A percentile compares a stretch with the other conserved stretches of the same genome.
Evolutionary conservation across 352 stramenopile species (phyloP).

Genomic region (Phytophthora fragariae): DNA sequence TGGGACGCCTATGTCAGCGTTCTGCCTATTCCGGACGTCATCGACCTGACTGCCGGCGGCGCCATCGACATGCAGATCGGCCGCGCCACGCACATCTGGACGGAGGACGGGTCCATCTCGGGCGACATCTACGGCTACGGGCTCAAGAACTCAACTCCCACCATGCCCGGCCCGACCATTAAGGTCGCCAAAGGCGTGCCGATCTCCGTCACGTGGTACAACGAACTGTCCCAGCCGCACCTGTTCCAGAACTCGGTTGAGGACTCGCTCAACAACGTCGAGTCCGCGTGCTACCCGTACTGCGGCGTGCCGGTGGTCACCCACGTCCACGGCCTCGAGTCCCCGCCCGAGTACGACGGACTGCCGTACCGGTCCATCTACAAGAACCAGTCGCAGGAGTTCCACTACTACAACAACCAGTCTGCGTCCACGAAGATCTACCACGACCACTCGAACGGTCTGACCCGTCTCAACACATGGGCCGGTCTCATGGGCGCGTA

Average conservation of each 20-base stretch:
- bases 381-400: constrained; percentile 57
- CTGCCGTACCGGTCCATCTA: constrained; percentile 60
- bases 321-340: constrained; percentile 64
- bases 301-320: constrained; percentile 63
- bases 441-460: constrained; percentile 64
- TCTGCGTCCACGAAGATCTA: constrained; percentile 65
- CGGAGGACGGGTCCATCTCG: constrained; percentile 35
- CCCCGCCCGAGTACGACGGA: constrained; percentile 55
- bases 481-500: constrained; percentile 61
- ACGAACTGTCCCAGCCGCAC: constrained; percentile 45
- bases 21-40: constrained; percentile 50
- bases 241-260: constrained; percentile 55
- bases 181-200: constrained; percentile 44
- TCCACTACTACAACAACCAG: constrained; percentile 69
- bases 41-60: constrained; percentile 48
- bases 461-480: constrained; percentile 70
- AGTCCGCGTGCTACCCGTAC: constrained; percentile 62
- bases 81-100: constrained; percentile 48
- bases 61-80: constrained; percentile 53
- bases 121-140: constrained; percentile 53
- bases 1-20: constrained; percentile 52
- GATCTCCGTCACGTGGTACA: constrained; percentile 56
- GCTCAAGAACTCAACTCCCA: constrained; percentile 43
- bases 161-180: constrained; percentile 47
- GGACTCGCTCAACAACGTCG: constrained; percentile 36